phyloP scores from a whole-genome alignment of 2,329 filamentous ascomycete species.

The Colletotrichum gigasporum region DNA sequence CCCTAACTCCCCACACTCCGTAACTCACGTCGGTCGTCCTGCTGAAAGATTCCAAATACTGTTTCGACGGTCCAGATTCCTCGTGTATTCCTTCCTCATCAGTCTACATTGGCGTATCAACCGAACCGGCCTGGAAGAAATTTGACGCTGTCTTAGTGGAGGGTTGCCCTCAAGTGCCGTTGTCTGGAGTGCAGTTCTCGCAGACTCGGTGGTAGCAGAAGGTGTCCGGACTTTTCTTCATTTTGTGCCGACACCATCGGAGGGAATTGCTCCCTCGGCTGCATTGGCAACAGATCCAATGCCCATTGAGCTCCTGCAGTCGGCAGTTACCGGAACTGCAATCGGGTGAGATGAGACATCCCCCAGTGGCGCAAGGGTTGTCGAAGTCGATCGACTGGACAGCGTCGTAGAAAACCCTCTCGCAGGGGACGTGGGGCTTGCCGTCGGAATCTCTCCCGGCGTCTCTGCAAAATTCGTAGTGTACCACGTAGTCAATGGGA shows the following conservation, averaged over 20 bases:
- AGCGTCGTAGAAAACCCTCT: slow-evolving; percentile 39
- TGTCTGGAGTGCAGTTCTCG: slow-evolving; percentile 50
- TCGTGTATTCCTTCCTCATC: neutral
- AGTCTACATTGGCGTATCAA: neutral
- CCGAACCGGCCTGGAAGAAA: neutral
- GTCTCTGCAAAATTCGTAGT: slow-evolving; percentile 55
- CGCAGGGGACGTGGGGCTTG: slow-evolving; percentile 35
- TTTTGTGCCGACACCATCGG: slow-evolving; percentile 55
- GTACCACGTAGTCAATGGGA: slow-evolving; percentile 49
- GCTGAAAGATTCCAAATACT: neutral
- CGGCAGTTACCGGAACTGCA: slow-evolving; percentile 60
- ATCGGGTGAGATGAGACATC: slow-evolving; percentile 54
- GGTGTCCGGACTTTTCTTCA: slow-evolving; percentile 56
- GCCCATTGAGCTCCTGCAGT: slow-evolving; percentile 56
- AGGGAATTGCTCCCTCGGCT: slow-evolving; percentile 55
- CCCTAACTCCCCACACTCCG: neutral
- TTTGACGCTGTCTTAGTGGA: neutral
- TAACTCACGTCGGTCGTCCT: neutral
- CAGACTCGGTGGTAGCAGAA: slow-evolving; percentile 64
- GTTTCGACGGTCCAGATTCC: neutral
- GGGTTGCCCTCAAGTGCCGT: neutral
- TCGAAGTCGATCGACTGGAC: slow-evolving; percentile 45
- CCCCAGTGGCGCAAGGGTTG: slow-evolving; percentile 55
- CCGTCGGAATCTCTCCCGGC: slow-evolving; percentile 43
- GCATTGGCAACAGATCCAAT: slow-evolving; percentile 62